Conservation (phyloP, 2,329 filamentous ascomycete species). For the Epichloe brachyelytri region DNA sequence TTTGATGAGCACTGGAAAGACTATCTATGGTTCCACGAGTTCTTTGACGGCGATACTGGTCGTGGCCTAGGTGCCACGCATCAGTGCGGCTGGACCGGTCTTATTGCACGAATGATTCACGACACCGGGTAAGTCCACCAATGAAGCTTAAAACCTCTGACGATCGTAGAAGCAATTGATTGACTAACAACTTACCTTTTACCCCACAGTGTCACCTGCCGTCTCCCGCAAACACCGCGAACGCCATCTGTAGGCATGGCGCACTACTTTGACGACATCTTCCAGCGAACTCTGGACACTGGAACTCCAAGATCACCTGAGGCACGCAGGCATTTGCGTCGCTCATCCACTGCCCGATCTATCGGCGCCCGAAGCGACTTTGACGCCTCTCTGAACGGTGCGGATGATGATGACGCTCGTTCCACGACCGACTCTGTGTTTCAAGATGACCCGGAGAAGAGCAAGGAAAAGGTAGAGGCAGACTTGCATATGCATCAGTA, state of each 20-base stretch:
- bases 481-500: conserved; percentile 68
- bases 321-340: conserved; percentile 45
- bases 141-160: background rate
- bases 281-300: conserved; percentile 34
- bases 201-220: conserved; percentile 59
- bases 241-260: conserved; percentile 72
- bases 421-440: conserved; percentile 21
- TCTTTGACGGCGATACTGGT: conserved; percentile 87
- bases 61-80: conserved; percentile 84
- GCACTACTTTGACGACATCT: conserved; percentile 92
- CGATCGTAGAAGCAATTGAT: background rate
- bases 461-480: conserved; percentile 38
- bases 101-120: conserved; percentile 94
- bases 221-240: conserved; percentile 83
- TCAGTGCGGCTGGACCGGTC: conserved; percentile 91
- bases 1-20: conserved; percentile 87
- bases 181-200: conserved; percentile 1
- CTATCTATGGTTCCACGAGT: conserved; percentile 85
- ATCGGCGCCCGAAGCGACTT: conserved; percentile 79
- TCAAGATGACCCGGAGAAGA: conserved; percentile 28
- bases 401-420: conserved; percentile 28
- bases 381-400: conserved; percentile 35
- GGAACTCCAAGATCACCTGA: conserved; percentile 23
- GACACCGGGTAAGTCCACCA: conserved; percentile 68
- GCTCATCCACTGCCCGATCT: conserved; percentile 71